Conservation (phyloP, 805 yeast genomes). For the Myxozyma sirexii region DNA sequence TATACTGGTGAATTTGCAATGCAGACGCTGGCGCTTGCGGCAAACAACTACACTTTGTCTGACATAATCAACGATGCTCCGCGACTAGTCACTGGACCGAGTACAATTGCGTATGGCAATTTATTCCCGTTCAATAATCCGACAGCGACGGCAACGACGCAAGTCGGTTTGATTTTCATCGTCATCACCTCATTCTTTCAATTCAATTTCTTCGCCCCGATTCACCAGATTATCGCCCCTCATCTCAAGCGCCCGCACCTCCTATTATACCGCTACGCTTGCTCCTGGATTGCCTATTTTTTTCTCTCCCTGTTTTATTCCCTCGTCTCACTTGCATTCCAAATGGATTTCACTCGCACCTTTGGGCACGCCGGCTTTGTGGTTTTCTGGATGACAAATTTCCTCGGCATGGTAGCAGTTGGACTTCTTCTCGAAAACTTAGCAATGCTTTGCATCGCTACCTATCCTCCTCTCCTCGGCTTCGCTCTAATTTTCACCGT, state of each 20-base stretch:
- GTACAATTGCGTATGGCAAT: slow-evolving; percentile 48
- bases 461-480: slow-evolving; percentile 66
- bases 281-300: slow-evolving; percentile 57
- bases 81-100: slow-evolving; percentile 43
- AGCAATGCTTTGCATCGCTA: slow-evolving; percentile 54
- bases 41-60: slow-evolving; percentile 39
- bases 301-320: slow-evolving; percentile 61
- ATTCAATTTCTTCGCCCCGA: slow-evolving; percentile 57
- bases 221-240: slow-evolving; percentile 55
- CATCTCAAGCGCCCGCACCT: slow-evolving; percentile 51
- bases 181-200: slow-evolving; percentile 75
- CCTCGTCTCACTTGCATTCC: slow-evolving; percentile 67
- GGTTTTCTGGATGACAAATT: slow-evolving; percentile 71
- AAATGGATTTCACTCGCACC: slow-evolving; percentile 57
- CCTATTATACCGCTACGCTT: slow-evolving; percentile 54
- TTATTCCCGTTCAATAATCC: slow-evolving; percentile 54
- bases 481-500: slow-evolving; percentile 76
- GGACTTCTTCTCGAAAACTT: slow-evolving; percentile 75
- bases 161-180: slow-evolving; percentile 73
- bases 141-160: slow-evolving; percentile 65
- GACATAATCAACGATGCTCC: slow-evolving; percentile 37
- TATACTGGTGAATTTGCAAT: slow-evolving; percentile 38
- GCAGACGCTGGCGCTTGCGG: slow-evolving; percentile 38
- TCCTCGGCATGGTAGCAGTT: slow-evolving; percentile 70
- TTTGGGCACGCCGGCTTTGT: slow-evolving; percentile 74